Evolutionary conservation across 768 basidiomycete species (phyloP).

Genomic region (Boletus edulis): DNA sequence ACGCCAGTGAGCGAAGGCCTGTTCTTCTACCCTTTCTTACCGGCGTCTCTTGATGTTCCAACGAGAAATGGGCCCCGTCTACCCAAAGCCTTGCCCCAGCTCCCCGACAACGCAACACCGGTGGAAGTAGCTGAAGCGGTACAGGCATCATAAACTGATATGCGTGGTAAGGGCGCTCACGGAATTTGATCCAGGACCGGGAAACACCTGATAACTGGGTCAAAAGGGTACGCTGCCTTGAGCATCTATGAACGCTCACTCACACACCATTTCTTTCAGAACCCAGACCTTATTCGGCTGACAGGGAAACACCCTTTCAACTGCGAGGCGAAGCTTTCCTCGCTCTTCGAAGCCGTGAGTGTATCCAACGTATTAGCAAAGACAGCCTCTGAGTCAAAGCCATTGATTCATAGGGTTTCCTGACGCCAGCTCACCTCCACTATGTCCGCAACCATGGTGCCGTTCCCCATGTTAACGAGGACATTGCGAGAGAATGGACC

Average conservation of each 20-base stretch:
- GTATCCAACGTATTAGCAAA: neutral
- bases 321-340: slow-evolving; percentile 45
- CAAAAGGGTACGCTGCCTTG: slow-evolving; percentile 24
- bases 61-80: slow-evolving; percentile 21
- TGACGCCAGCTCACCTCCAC: slow-evolving; percentile 52
- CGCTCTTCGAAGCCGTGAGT: slow-evolving; percentile 40
- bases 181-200: slow-evolving; percentile 20
- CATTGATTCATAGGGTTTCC: slow-evolving; percentile 39
- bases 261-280: slow-evolving; percentile 7
- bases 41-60: slow-evolving; percentile 15
- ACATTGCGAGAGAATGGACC: slow-evolving; percentile 41
- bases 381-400: neutral
- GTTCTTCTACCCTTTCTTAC: slow-evolving; percentile 17
- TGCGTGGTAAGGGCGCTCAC: neutral
- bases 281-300: slow-evolving; percentile 43
- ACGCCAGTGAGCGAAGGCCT: neutral
- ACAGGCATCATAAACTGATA: neutral
- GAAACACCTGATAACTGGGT: slow-evolving; percentile 44
- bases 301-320: slow-evolving; percentile 68
- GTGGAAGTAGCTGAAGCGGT: slow-evolving; percentile 24
- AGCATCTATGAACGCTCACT: neutral
- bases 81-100: slow-evolving; percentile 20
- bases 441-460: slow-evolving; percentile 66
- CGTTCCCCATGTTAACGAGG: slow-evolving; percentile 45
- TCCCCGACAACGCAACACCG: slow-evolving; percentile 23